Evolutionary conservation across 306 rosid species (phyloP), one percentile per base, ranked within the genome.

Genomic region (Betula pendula): DNA sequence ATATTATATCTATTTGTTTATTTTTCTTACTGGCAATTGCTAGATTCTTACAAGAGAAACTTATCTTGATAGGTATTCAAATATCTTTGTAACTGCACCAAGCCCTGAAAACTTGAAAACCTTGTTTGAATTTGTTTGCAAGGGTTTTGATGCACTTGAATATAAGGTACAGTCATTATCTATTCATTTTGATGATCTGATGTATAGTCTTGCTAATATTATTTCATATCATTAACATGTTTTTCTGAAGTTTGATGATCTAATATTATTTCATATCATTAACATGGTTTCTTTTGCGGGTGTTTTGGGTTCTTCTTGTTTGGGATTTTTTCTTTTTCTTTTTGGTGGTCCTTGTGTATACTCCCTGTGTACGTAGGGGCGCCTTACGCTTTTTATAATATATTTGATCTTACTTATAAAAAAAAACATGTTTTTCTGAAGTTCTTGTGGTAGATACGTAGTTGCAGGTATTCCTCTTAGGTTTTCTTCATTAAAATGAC

Each of bases 61-160:
- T 81, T 83, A 75, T 86, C 70, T 87, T 47, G 62, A 74, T 73
- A 92, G 99, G 92, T 95, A 88, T 82, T 91, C 99, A 66, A 92
- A 91, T 85, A 87, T 95, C 82, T 95, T 83, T 86, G 99, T 95
- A 15, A 95, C 99, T 66, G 96, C 99, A 49, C 99, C 99, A 25
- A 89, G 91, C 84, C 97, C 97, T 4, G 99, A 92, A 85, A 95
- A 95, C 83, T 80, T 95, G 83, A 92, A 85, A 81, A 92, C 99
- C 33, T 85, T 95, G 84, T 95, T 95, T 71, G 92, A 92, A 17
- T 95, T 95, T 87, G 84, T 89, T 77, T 84, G 94, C 88, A 83
- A 89, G 82, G 97, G 99, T 78, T 82, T 95, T 50, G 81, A 86
- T 51, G 87, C 81, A 74, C 90, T 92, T 75, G 96, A 92, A 38